Evolutionary conservation across 2,329 filamentous ascomycete genomes (phyloP), one percentile per base, ranked within the genome.

Genomic region (Knufia petricola): DNA sequence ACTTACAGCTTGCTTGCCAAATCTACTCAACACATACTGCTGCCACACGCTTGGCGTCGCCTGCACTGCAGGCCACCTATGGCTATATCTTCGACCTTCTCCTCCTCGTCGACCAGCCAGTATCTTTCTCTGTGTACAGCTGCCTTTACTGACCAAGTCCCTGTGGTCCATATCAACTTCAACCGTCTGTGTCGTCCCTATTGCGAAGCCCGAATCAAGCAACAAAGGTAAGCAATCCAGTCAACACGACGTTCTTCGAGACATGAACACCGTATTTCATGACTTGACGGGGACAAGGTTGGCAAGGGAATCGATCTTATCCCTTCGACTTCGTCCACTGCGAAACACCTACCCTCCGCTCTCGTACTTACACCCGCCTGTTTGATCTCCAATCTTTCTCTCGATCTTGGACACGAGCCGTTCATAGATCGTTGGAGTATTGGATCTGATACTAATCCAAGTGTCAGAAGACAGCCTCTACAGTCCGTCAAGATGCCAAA

Each of bases 251-350:
- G 32, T n/a, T 36, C 9, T 30, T 7, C 32, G 7, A 13, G 13
- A n/a, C 6, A 4, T n/a, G 15, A 7, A n/a, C 32, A n/a, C 13
- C 7, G 15, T 28, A 6, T 28, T 28, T 12, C 12, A 28, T 28
- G 26, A 28, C 6, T 28, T 12, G 26, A 28, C 26, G 12, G 26
- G 6, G 26, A 12, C 3, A 19, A 15, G 31, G 12, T 13, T 15
- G n/a, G n/a, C n/a, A n/a, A n/a, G n/a, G n/a, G 26, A 24, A 34
- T 47, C n/a, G 45, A 38, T 30, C 20, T 47, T 15, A 10, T 3
- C 32, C 8, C 21, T 21, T 17, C 19, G 21, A 39, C 10, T 21
- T 37, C 19, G 17, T 20, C 20, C 21, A 39, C 45, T 28, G 13
- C 12, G 19, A 23, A 17, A 47, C 34, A 28, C 21, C 45, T 31